phyloP scores from a whole-genome alignment of 495 filamentous ascomycete species.

The Aspergillus incahuasiensis region DNA sequence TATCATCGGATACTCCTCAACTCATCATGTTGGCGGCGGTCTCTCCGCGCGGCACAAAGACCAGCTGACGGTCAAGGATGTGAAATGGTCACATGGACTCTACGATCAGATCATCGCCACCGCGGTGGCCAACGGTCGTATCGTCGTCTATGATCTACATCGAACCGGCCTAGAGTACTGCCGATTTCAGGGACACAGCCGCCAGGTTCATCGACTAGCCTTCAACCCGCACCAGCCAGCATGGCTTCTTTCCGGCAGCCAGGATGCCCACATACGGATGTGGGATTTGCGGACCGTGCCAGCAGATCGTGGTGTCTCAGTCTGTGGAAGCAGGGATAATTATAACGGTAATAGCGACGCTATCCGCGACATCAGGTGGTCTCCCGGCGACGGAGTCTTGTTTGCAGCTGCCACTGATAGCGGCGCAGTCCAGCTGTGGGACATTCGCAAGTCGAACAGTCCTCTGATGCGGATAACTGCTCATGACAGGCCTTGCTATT shows the following conservation, averaged over 20 bases:
- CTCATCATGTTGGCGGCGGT: conserved; percentile 48
- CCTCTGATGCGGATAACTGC: conserved; percentile 73
- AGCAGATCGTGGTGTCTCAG: conserved; percentile 44
- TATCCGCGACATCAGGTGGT: conserved; percentile 86
- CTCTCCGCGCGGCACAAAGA: conserved; percentile 57
- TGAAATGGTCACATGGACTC: conserved; percentile 73
- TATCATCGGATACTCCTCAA: conserved; percentile 65
- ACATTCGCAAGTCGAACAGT: conserved; percentile 54
- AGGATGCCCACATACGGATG: conserved; percentile 83
- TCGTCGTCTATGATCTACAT: conserved; percentile 81
- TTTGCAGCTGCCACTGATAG: conserved; percentile 91
- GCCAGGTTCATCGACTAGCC: conserved; percentile 87
- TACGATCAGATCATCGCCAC: conserved; percentile 70
- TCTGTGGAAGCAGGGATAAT: conserved; percentile 49
- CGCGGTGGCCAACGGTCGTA: conserved; percentile 79
- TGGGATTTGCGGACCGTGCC: conserved; percentile 64
- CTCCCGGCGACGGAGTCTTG: conserved; percentile 72
- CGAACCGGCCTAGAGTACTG: conserved; percentile 67
- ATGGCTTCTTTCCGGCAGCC: conserved; percentile 80
- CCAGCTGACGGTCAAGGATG: conserved; percentile 75
- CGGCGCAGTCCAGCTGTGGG: conserved; percentile 70
- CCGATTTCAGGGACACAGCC: conserved; percentile 77
- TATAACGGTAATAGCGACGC: conserved; percentile 68
- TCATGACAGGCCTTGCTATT: conserved; percentile 72
- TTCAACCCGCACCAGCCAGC: conserved; percentile 79